Base-by-base conservation (phyloP, 345 rosid genomes). In the Turnera subulata region DNA sequence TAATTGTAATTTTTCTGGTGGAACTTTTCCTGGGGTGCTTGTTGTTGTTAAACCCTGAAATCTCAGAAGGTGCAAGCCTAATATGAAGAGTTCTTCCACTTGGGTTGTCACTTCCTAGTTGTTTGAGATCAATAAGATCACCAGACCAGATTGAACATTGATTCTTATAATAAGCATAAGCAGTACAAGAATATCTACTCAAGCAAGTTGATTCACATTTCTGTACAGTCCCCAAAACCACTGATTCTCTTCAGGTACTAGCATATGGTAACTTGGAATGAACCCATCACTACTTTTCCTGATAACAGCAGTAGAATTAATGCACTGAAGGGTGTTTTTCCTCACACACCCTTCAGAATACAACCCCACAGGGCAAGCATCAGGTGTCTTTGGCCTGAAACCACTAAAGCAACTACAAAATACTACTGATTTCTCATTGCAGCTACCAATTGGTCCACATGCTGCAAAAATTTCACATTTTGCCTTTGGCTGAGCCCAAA, bases 361-460 rank as follows among this genome's bases (percentile, higher is more conserved):
- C 20, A 25, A 51, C 26, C n/a, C 32, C 35, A 29, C 8, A 29
- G 35, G 5, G 78, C 75, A 73, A n/a, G 63, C 62, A 0, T 35
- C 11, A 15, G 20, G 32, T 1, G 66, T 62, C 10, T 47, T 52
- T 8, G 73, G 73, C 18, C 12, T 18, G 50, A 77, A 77, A 29
- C 78, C 75, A 2, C 1, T n/a, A 53, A 65, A 29, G 37, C 81
- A 77, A 17, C 7, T 2, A 54, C 78, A 73, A 26, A 53, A 24
- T n/a, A n/a, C n/a, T n/a, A n/a, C n/a, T n/a, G n/a, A n/a, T 2
- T 33, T 15, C 44, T 38, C 63, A 19, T 37, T 47, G 56, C 78
- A 71, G 24, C 9, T 33, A 22, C 65, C 66, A 44, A 62, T 55
- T 53, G 64, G 50, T 21, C 78, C 80, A 42, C 67, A 78, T 18